Evolutionary conservation across 2,329 filamentous ascomycete species (phyloP).

Genomic region (Colletotrichum incanum): DNA sequence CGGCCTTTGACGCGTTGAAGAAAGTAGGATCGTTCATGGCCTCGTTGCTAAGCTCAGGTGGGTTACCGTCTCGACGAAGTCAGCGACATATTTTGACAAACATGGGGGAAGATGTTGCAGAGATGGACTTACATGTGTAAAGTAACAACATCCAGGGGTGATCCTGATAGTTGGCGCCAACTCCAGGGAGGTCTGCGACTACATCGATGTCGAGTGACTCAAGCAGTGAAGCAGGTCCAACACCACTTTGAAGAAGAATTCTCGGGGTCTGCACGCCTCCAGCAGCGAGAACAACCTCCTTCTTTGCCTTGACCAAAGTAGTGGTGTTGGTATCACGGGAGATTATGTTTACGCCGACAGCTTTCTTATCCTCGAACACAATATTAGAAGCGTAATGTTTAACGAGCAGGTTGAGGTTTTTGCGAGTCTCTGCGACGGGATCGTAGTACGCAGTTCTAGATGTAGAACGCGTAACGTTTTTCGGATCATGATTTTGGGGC

Average conservation of each 20-base stretch:
- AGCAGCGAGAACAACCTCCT: constrained; percentile 60
- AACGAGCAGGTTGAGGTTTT: constrained; percentile 57
- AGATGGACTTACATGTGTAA: constrained; percentile 24
- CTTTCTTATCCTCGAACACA: constrained; percentile 43
- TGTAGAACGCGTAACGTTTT: constrained; percentile 57
- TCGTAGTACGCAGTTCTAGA: constrained; percentile 50
- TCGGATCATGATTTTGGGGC: constrained; percentile 54
- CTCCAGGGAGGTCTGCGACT: constrained; percentile 38
- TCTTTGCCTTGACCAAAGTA: constrained; percentile 43
- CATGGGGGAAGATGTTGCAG: background rate
- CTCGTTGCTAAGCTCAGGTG: constrained; percentile 43
- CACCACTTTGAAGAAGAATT: constrained; percentile 65
- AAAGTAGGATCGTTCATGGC: constrained; percentile 53
- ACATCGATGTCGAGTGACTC: constrained; percentile 55
- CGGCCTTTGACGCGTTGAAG: constrained; percentile 50
- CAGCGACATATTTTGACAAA: background rate
- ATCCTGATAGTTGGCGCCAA: constrained; percentile 42
- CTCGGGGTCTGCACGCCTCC: constrained; percentile 59
- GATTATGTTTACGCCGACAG: constrained; percentile 55
- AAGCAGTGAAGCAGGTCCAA: constrained; percentile 59
- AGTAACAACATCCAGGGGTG: constrained; percentile 34
- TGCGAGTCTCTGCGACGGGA: constrained; percentile 52
- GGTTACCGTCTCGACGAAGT: constrained; percentile 22
- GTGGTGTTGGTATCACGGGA: constrained; percentile 11
- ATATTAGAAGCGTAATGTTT: constrained; percentile 50